phyloP scores from a whole-genome alignment of 2,329 filamentous ascomycete genomes.

The Plenodomus lindquistii region DNA sequence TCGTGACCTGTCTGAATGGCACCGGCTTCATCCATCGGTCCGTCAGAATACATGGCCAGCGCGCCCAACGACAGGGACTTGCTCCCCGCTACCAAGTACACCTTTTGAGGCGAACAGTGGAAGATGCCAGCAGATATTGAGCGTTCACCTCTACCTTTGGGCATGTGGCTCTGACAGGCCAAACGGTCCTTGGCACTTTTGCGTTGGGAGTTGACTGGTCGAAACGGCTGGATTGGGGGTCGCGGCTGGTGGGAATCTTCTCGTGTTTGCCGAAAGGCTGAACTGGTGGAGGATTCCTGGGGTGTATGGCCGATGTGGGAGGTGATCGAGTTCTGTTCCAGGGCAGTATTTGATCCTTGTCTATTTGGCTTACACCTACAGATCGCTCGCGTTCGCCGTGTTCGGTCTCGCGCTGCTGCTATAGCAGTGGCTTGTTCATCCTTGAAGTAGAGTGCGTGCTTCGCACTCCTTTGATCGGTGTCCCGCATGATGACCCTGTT shows the following conservation, averaged over 20 bases:
- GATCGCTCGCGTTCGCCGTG: neutral
- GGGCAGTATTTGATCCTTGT: too few species aligned
- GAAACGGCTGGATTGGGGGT: neutral
- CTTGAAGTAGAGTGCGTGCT: constrained; percentile 18
- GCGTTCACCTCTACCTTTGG: constrained; percentile 4
- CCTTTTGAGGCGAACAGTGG: constrained; percentile 9
- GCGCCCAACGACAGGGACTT: neutral
- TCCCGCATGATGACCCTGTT: constrained; percentile 23
- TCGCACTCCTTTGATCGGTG: constrained; percentile 18
- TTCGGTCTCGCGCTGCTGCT: too few species aligned
- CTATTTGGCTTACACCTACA: too few species aligned
- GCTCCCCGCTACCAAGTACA: constrained; percentile 6
- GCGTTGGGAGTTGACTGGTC: constrained; percentile 5
- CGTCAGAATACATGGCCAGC: constrained; percentile 1
- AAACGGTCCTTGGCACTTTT: constrained; percentile 12
- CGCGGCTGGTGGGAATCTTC: neutral
- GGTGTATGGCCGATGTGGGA: constrained; percentile 15
- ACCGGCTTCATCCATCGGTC: neutral
- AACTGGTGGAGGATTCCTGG: too few species aligned
- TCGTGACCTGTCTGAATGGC: neutral
- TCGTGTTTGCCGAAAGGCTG: constrained; percentile 6
- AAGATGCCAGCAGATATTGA: constrained; percentile 14
- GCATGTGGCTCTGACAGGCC: constrained; percentile 13
- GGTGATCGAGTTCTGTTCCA: constrained; percentile 4
- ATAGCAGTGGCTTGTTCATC: constrained; percentile 4